Conservation (phyloP, 2,329 filamentous ascomycete species). For the Penicillium sp. region DNA sequence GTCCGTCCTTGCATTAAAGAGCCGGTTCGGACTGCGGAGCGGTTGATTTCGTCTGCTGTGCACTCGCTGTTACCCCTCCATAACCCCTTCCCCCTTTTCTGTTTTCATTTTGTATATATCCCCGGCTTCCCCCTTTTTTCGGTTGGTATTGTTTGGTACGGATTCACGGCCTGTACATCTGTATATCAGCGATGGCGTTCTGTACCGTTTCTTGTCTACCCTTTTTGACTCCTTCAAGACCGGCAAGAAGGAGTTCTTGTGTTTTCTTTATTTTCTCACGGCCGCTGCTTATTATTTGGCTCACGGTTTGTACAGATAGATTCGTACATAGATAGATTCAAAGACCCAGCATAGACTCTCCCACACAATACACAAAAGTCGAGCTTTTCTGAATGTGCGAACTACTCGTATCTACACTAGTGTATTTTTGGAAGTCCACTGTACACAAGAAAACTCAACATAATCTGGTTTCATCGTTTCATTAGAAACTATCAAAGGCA, state of each 20-base stretch:
- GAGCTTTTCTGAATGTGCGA: not conserved
- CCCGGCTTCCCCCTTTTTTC: constrained; percentile 11
- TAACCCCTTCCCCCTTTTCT: constrained; percentile 1
- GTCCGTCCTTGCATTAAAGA: constrained; percentile 56
- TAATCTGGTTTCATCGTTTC: constrained; percentile 26
- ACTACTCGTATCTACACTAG: too few relatives aligned
- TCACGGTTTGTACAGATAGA: constrained; percentile 26
- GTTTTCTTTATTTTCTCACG: not conserved
- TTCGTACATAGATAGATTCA: constrained; percentile 15
- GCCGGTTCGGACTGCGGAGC: constrained; percentile 50
- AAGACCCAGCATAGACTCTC: constrained; percentile 11
- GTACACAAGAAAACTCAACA: not conserved
- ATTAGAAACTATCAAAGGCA: constrained; percentile 29
- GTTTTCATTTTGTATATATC: constrained; percentile 19
- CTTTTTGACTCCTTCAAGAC: not conserved
- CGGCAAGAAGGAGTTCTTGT: not conserved
- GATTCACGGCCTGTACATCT: constrained; percentile 27
- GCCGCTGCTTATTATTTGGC: not conserved
- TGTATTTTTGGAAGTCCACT: not conserved
- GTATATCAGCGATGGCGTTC: constrained; percentile 38
- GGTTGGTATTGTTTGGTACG: constrained; percentile 23
- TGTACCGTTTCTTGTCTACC: constrained; percentile 10
- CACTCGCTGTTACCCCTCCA: not conserved
- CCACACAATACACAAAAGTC: not conserved
- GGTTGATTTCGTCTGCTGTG: constrained; percentile 1